phyloP scores from a whole-genome alignment of 495 filamentous ascomycete species.

The Penicillium ochrochloron region DNA sequence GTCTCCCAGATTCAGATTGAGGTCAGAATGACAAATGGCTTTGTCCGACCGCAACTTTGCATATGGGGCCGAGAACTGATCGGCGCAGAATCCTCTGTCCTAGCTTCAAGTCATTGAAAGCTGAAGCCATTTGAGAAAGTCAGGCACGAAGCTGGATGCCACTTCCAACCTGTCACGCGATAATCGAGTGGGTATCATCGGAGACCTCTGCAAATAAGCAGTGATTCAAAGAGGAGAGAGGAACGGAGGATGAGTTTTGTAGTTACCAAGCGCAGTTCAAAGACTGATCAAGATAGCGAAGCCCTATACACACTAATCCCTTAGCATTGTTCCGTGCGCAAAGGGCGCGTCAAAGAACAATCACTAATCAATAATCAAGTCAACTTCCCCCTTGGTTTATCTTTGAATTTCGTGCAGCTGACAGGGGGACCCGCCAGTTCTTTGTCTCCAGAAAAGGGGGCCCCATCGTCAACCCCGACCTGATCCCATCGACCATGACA shows the following conservation, averaged over 20 bases:
- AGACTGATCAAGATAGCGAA: neutral
- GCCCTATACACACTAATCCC: neutral
- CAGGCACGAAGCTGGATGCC: neutral
- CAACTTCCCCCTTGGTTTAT: slow-evolving; percentile 12
- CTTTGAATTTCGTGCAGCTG: slow-evolving; percentile 25
- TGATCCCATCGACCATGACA: neutral
- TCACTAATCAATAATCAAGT: neutral
- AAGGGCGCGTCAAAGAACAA: neutral
- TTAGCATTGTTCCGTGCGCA: neutral
- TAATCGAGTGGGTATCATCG: neutral
- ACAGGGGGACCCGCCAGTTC: slow-evolving; percentile 15
- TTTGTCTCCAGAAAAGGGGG: slow-evolving; percentile 30
- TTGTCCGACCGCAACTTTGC: neutral
- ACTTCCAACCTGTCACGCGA: slow-evolving; percentile 1
- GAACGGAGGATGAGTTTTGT: neutral
- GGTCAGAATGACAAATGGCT: neutral
- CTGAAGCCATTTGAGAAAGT: neutral
- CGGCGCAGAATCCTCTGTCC: neutral
- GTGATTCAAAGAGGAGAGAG: neutral
- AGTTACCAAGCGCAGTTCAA: neutral
- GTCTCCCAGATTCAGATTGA: neutral
- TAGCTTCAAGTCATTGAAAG: neutral
- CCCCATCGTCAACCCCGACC: neutral
- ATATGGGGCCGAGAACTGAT: neutral
- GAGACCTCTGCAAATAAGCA: neutral